A percentile compares a stretch with the other conserved stretches of the same genome.
phyloP scores from a whole-genome alignment of 805 yeast species.

The Sugiyamaella lignohabitans region DNA sequence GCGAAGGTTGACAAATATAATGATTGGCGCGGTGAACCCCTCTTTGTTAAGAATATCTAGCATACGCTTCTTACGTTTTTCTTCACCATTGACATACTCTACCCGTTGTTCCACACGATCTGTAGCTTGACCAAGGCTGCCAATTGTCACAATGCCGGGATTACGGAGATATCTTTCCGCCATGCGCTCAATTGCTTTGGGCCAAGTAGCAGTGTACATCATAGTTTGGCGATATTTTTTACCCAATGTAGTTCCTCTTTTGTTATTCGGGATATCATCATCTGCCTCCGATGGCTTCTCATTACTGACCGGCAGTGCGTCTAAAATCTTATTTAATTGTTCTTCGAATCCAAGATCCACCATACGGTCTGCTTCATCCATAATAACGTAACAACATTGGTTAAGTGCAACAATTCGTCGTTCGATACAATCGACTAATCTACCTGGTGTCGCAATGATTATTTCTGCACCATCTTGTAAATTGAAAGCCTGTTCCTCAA shows the following conservation, averaged over 20 bases:
- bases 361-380: conserved; percentile 97
- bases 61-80: conserved; percentile 41
- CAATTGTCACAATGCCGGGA: conserved; percentile 63
- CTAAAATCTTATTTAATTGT: conserved; percentile 58
- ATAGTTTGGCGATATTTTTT: conserved; percentile 48
- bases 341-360: conserved; percentile 90
- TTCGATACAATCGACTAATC: conserved; percentile 74
- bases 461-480: conserved; percentile 56
- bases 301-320: conserved; percentile 45
- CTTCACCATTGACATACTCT: conserved; percentile 43
- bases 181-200: conserved; percentile 60
- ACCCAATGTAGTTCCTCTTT: conserved; percentile 17
- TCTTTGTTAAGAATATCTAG: conserved; percentile 33
- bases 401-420: conserved; percentile 54
- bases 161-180: conserved; percentile 52
- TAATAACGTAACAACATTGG: conserved; percentile 59
- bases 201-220: conserved; percentile 95
- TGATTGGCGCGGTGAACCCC: conserved; percentile 49
- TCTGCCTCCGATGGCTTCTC: conserved; percentile 33
- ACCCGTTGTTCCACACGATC: conserved; percentile 68
- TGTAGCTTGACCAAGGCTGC: conserved; percentile 57
- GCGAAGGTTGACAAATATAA: conserved; percentile 76
- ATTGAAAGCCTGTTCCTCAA: conserved; percentile 61
- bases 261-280: conserved; percentile 2
- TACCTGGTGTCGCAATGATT: conserved; percentile 91